Base-by-base conservation (phyloP, 768 basidiomycete genomes). In the Rhodocollybia butyracea region DNA sequence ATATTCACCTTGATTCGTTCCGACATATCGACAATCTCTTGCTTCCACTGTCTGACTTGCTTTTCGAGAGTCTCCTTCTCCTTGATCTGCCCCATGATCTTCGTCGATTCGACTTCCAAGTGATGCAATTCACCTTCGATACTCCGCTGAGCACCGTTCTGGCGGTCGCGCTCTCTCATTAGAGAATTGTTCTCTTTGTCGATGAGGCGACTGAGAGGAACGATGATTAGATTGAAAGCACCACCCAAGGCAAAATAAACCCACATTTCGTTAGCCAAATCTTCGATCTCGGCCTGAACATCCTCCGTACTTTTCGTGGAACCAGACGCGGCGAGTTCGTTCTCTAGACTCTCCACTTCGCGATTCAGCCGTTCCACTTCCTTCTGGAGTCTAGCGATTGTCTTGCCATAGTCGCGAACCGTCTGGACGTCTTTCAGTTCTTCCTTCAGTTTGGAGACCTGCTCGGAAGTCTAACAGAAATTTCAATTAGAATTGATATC, bases 251-350 rank as follows among this genome's bases (percentile, higher is more conserved):
- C 22, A 50, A 48, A 30, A 22, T 26, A 22, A 41, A 69, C 84
- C 64, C 62, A 96, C 94, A 93, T 75, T 57, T 87, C 77, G 15
- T 71, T 73, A 1, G 78, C 75, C 22, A 95, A 66, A 1, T 72
- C 70, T 53, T 88, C 83, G 5, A 97, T 74, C 64, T 97, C 87
- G 24, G 62, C 71, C 67, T 98, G 89, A 15, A 98, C 87, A 45
- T 95, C 94, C 43, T 93, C 90, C 1, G 83, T 81, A 1, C 94
- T 94, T 69, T 85, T 91, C 13, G 82, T 80, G 31, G 87, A 88
- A 2, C 94, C 95, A 2, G 85, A 85, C 6, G 79, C 70, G 19
- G 78, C 72, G 15, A 99, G 77, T 45, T 89, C 83, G 45, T 73
- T 72, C 68, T 97, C 91, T 42, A 94, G 72, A 45, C 75, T 72